A percentile compares a stretch with the other conserved stretches of the same genome.
These are phyloP conservation scores for Rhodotorula sp. DNA, from an alignment of 1,284 basidiomycete genomes.

Conservation along the genomic window DNA sequence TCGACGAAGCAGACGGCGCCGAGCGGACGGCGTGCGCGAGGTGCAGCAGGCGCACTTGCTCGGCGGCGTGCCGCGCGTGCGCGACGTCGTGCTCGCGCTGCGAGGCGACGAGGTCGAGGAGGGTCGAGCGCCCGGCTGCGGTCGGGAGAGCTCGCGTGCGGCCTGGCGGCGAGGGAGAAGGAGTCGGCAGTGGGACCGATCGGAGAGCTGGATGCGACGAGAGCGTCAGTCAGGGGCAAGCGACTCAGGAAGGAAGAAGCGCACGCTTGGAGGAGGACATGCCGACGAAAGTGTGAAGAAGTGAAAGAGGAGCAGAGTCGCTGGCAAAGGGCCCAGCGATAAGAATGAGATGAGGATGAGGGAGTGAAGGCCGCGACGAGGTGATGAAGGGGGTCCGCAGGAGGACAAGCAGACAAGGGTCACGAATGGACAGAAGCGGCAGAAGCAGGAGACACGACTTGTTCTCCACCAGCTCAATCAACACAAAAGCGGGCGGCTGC, in stretches of 20 bases:
- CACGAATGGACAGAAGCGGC: no score
- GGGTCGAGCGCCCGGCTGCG: neutral
- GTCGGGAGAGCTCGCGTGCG: neutral
- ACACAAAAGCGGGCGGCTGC: no score
- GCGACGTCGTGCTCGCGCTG: constrained; percentile 2
- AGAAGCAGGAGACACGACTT: no score
- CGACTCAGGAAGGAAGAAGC: neutral
- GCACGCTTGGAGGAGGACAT: neutral
- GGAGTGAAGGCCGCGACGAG: no score
- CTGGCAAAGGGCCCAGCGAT: no score
- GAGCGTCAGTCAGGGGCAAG: neutral
- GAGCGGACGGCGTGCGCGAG: constrained; percentile 6
- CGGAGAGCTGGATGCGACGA: neutral
- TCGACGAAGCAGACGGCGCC: neutral
- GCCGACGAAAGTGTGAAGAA: no score
- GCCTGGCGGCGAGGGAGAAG: neutral
- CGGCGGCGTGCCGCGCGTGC: constrained; percentile 3
- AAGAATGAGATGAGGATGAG: no score
- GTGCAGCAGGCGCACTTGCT: constrained; percentile 2
- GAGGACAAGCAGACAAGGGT: no score
- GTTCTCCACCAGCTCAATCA: no score
- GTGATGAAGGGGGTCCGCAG: no score
- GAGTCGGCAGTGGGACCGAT: neutral
- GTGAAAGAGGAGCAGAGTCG: no score
- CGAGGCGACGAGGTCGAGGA: neutral